These are phyloP conservation scores for Fraxinus cuspidata DNA, from an alignment of 257 asterid genomes.

Conservation along the genomic window DNA sequence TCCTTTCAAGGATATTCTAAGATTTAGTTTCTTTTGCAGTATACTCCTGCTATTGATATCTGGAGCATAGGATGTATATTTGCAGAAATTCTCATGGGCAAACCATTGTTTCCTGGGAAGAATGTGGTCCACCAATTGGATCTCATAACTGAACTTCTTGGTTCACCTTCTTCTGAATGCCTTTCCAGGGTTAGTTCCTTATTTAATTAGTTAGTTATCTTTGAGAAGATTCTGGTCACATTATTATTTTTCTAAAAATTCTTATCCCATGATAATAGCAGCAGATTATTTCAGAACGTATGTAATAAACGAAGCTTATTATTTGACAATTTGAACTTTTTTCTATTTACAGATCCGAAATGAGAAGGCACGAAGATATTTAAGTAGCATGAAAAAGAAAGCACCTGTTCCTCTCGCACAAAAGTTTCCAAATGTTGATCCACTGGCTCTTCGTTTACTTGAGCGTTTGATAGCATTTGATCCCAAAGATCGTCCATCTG, in stretches of 20 bases:
- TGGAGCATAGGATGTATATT: slow-evolving; percentile 98
- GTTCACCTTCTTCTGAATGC: slow-evolving; percentile 78
- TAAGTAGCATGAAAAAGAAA: slow-evolving; percentile 83
- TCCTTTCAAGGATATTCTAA: slow-evolving; percentile 7
- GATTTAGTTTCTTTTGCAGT: slow-evolving; percentile 47
- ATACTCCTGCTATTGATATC: slow-evolving; percentile 92
- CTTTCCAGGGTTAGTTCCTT: slow-evolving; percentile 76
- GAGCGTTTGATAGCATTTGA: slow-evolving; percentile 82
- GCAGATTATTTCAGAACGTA: not conserved
- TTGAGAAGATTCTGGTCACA: not conserved
- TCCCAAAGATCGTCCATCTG: slow-evolving; percentile 92
- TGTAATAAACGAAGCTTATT: slow-evolving; percentile 1
- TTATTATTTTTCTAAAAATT: not conserved
- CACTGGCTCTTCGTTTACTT: slow-evolving; percentile 84
- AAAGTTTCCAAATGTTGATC: slow-evolving; percentile 78
- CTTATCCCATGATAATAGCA: not conserved
- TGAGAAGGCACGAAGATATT: slow-evolving; percentile 88
- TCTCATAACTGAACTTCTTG: slow-evolving; percentile 88
- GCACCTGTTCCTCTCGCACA: slow-evolving; percentile 62
- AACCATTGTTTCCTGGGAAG: slow-evolving; percentile 87
- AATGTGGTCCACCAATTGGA: slow-evolving; percentile 92
- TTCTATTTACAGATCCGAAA: slow-evolving; percentile 69
- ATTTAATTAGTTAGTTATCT: slow-evolving; percentile 9
- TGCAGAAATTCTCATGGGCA: slow-evolving; percentile 84
- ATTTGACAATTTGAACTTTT: slow-evolving; percentile 5